Percentiles rank a stretch among this genome's conserved stretches.
These are phyloP conservation scores for Pleurozium schreberi DNA, from an alignment of 225 moss, liverwort and hornwort genomes.

Conservation along the genomic window DNA sequence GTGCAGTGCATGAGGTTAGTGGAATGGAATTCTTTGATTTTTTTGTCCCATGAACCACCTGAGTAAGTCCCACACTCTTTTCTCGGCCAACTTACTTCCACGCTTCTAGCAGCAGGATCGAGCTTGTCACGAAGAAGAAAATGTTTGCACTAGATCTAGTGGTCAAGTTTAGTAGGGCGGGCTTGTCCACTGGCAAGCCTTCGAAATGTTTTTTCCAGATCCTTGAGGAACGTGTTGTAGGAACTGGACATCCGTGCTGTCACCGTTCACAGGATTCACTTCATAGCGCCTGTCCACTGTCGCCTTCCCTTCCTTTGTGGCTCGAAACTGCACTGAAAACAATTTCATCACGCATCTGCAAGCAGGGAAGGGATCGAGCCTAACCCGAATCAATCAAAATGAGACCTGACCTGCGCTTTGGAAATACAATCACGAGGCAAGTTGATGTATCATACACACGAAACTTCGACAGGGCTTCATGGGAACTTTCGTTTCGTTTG, in stretches of 20 bases:
- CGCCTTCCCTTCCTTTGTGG: background rate
- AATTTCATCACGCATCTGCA: background rate
- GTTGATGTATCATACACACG: background rate
- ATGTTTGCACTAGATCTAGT: background rate
- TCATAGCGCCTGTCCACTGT: background rate
- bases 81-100: background rate
- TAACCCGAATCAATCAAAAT: background rate
- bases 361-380: background rate
- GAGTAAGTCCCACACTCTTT: background rate
- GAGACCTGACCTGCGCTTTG: background rate
- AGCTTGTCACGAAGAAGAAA: background rate
- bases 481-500: background rate
- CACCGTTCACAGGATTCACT: background rate
- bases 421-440: background rate
- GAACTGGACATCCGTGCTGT: background rate
- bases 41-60: background rate
- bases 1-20: background rate
- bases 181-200: background rate
- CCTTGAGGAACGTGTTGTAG: background rate
- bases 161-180: background rate
- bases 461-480: background rate
- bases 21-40: background rate
- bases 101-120: background rate
- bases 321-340: background rate
- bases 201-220: background rate